These are phyloP conservation scores for Tuber umbilicatum DNA, from an alignment of 495 filamentous ascomycete genomes.

Conservation along the genomic window DNA sequence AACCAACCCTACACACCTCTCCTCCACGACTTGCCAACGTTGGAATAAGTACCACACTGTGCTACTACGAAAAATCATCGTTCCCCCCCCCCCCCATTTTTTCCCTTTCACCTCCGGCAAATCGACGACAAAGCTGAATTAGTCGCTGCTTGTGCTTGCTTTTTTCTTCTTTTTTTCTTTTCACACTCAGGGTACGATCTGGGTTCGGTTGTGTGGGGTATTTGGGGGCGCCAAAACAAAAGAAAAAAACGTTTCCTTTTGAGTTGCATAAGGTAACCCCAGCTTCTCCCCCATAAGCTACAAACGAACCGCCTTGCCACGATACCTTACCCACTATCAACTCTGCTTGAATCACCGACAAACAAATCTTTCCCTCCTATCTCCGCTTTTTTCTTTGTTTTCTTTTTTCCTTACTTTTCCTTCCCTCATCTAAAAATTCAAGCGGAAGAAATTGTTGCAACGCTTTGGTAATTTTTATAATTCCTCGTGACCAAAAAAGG, in stretches of 20 bases:
- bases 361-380: neutral
- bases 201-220: neutral
- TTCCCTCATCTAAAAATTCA: neutral
- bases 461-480: neutral
- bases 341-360: neutral
- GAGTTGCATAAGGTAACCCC: neutral
- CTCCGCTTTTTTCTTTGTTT: neutral
- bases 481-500: neutral
- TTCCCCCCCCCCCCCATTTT: neutral
- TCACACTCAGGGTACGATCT: neutral
- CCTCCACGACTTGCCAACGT: neutral
- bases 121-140: conserved; percentile 5
- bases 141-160: neutral
- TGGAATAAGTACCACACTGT: neutral
- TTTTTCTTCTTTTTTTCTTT: neutral
- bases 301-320: conserved; percentile 1
- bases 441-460: neutral
- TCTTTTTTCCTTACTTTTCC: neutral
- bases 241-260: neutral
- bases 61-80: neutral
- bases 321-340: neutral
- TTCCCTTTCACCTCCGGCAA: neutral
- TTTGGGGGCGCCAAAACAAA: neutral
- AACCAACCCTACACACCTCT: neutral
- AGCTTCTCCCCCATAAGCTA: neutral